Evolutionary conservation across 805 yeast species (phyloP), one percentile per base, ranked within the genome.

Genomic region (Dipodascopsis uninucleata): DNA sequence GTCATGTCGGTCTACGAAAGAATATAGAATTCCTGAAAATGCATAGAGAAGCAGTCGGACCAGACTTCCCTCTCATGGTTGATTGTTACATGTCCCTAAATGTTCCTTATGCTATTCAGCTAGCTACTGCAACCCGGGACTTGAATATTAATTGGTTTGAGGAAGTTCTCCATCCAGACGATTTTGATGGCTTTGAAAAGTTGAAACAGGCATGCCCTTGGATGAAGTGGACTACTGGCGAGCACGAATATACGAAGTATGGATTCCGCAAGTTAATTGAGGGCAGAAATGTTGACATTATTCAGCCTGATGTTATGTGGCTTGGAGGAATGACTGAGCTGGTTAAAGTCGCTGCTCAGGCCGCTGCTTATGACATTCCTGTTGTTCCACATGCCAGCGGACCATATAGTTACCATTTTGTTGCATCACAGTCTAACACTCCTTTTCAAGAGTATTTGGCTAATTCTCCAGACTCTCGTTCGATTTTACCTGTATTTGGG

Each of bases 331-430:
- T 72, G 66, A 71, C 77, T 16, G 77, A 73, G 60, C 59, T 72
- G 26, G 59, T 73, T 41, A 67, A 70, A 51, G 63, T 73, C 39
- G 68, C 74, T 32, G 70, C 69, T 14, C 77, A 72, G 56, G 77
- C 77, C 22, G 75, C 75, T 37, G 76, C 77, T 16, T 73, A 73
- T 52, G 77, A 73, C 51, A 70, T 72, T 39, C 78, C 77, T 22
- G 75, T 73, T 36, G 77, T 73, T 43, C 76, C 76, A 28, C 77
- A 73, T 53, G 77, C 77, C 26, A 69, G 74, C n/a, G 77, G 77
- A 46, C 75, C 76, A 31, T 72, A 73, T 60, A 71, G 76, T 3
- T 72, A 73, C 59, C 77, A 72, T 56, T 72, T 72, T 52, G 76
- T 72, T 38, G 71, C 69, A 14, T 69, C 75, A 10, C 77, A 71